Evolutionary conservation across 257 asterid species (phyloP).

Genomic region (Lantana camara): DNA sequence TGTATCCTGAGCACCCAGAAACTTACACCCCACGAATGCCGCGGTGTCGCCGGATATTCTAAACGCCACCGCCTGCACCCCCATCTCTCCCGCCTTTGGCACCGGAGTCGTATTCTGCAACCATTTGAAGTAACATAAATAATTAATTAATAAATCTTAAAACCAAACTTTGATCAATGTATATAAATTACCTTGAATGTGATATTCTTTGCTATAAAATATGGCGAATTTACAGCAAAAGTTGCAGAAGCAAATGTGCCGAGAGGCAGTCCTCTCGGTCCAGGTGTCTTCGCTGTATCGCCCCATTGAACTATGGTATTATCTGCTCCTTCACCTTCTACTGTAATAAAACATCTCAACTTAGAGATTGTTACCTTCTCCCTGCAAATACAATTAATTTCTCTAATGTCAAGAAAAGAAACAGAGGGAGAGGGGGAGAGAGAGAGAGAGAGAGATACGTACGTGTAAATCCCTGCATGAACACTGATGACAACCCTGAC

Average conservation of each 20-base stretch:
- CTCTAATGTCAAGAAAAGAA: too few relatives aligned
- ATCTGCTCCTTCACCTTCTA: conserved; percentile 65
- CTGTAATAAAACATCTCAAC: conserved; percentile 50
- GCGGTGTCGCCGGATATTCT: conserved; percentile 73
- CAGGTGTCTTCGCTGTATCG: conserved; percentile 65
- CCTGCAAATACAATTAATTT: conserved; percentile 28
- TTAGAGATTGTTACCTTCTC: conserved; percentile 59
- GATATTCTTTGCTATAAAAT: conserved; percentile 58
- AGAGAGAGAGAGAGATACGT: background rate
- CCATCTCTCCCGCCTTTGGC: conserved; percentile 58
- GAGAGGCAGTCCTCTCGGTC: conserved; percentile 55
- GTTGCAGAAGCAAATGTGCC: conserved; percentile 79
- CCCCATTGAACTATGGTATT: conserved; percentile 68
- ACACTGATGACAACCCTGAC: conserved; percentile 60
- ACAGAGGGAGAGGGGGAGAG: too few relatives aligned
- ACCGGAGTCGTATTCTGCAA: conserved; percentile 68
- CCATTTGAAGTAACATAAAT: background rate
- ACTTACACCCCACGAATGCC: conserved; percentile 55
- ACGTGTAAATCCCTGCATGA: conserved; percentile 72
- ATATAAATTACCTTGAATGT: conserved; percentile 51
- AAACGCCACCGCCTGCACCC: conserved; percentile 70
- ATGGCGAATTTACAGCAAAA: conserved; percentile 68
- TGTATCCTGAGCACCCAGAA: conserved; percentile 77
- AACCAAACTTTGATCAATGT: background rate
- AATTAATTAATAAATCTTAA: background rate